Evolutionary conservation across 495 filamentous ascomycete species (phyloP).

Genomic region (Aspergillus avenaceus): DNA sequence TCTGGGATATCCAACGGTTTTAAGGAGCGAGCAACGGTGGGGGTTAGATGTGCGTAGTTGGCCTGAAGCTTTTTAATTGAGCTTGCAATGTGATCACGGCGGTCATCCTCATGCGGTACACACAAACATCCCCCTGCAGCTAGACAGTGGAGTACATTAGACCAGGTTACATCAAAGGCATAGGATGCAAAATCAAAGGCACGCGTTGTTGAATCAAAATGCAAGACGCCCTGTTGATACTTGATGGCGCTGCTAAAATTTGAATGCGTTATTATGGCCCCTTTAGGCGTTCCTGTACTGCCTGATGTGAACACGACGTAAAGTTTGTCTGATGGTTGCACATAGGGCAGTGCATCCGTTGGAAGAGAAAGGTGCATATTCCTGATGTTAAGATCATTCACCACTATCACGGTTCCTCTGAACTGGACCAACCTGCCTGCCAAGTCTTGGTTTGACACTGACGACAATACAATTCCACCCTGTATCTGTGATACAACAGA

Average conservation of each 20-base stretch:
- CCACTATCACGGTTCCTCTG: too few species aligned
- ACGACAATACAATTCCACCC: too few species aligned
- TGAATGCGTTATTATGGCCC: slow-evolving; percentile 26
- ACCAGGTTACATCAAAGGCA: not conserved
- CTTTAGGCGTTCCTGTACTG: slow-evolving; percentile 34
- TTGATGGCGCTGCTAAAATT: slow-evolving; percentile 10
- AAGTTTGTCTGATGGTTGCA: too few species aligned
- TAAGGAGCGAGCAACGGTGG: not conserved
- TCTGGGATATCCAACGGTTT: not conserved
- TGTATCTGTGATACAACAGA: too few species aligned
- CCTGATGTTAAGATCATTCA: too few species aligned
- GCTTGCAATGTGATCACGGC: not conserved
- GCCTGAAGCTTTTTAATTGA: not conserved
- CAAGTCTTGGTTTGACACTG: too few species aligned
- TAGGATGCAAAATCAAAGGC: not conserved
- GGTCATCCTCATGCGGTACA: not conserved
- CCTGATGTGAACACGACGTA: slow-evolving; percentile 38
- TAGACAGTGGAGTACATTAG: not conserved
- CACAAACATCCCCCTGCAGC: not conserved
- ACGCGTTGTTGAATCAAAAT: not conserved
- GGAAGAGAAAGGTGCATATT: slow-evolving; percentile 1
- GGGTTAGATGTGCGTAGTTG: not conserved
- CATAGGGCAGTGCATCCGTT: slow-evolving; percentile 16
- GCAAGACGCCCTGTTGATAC: not conserved
- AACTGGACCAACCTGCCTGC: too few species aligned